These are phyloP conservation scores for Cydonia oblonga DNA, from an alignment of 331 rosid species.

Conservation along the genomic window DNA sequence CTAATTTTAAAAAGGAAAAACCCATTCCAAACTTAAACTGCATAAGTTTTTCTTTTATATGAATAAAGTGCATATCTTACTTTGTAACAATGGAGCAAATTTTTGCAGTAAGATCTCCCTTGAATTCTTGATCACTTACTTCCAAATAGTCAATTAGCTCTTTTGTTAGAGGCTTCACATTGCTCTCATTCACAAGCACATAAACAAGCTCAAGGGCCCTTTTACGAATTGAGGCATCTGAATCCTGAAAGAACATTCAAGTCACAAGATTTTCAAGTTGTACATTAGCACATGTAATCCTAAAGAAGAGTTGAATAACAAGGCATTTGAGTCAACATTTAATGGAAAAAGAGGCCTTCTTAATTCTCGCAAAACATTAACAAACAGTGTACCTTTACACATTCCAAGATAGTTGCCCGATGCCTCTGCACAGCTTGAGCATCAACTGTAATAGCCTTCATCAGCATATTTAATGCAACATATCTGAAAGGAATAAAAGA, in stretches of 20 bases:
- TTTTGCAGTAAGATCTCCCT: conserved; percentile 83
- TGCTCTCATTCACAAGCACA: conserved; percentile 72
- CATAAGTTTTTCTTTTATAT: background rate
- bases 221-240: conserved; percentile 90
- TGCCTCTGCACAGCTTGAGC: conserved; percentile 98
- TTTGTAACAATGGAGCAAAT: conserved; percentile 85
- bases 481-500: conserved; percentile 38
- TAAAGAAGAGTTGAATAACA: conserved; percentile 1
- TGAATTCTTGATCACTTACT: conserved; percentile 82
- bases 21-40: background rate
- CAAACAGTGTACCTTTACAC: conserved; percentile 68
- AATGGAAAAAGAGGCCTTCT: background rate
- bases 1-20: background rate
- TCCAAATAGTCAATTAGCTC: conserved; percentile 83
- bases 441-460: conserved; percentile 91
- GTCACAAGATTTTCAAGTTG: conserved; percentile 16
- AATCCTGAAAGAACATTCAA: conserved; percentile 53
- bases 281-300: background rate
- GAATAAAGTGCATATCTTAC: conserved; percentile 39
- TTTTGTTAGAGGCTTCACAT: conserved; percentile 76
- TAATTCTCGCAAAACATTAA: background rate
- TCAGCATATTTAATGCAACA: conserved; percentile 91
- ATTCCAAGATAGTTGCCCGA: conserved; percentile 89
- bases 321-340: background rate
- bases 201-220: conserved; percentile 98